phyloP scores from a whole-genome alignment of 2,329 filamentous ascomycete genomes.

The Colletotrichum neosansevieriae region DNA sequence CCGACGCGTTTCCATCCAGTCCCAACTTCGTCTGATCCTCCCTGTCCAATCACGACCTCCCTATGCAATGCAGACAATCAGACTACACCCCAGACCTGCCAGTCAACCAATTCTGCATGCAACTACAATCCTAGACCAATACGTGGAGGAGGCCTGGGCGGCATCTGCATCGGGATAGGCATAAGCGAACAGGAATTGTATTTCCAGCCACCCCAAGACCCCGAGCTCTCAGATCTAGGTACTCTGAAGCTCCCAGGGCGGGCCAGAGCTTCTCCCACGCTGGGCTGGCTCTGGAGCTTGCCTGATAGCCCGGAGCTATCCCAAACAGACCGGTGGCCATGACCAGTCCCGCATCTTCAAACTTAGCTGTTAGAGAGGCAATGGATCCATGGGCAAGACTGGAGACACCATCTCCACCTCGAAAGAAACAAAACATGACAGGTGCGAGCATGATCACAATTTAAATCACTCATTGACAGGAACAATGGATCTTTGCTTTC shows the following conservation, averaged over 20 bases:
- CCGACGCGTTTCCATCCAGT: background rate
- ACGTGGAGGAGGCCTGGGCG: background rate
- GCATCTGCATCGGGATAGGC: background rate
- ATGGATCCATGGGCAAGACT: slow-evolving; percentile 8
- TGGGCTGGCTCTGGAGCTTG: background rate
- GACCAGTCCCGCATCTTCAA: background rate
- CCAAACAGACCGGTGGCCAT: background rate
- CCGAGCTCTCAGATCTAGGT: too few species aligned
- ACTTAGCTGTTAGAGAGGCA: background rate
- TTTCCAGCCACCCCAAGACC: background rate
- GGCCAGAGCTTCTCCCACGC: too few species aligned
- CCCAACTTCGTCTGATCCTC: slow-evolving; percentile 1
- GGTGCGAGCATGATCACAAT: background rate
- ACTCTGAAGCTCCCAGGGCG: too few species aligned
- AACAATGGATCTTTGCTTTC: background rate
- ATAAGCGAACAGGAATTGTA: background rate
- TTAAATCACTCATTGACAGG: slow-evolving; percentile 10
- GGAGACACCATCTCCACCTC: background rate
- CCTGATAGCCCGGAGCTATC: background rate
- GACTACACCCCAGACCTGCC: background rate
- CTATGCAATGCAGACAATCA: background rate
- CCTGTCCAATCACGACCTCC: background rate
- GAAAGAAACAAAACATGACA: background rate
- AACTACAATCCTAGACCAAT: background rate
- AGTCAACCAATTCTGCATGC: slow-evolving; percentile 2